Evolutionary conservation across 2,329 filamentous ascomycete genomes (phyloP).

Genomic region (Gyromitra esculenta): DNA sequence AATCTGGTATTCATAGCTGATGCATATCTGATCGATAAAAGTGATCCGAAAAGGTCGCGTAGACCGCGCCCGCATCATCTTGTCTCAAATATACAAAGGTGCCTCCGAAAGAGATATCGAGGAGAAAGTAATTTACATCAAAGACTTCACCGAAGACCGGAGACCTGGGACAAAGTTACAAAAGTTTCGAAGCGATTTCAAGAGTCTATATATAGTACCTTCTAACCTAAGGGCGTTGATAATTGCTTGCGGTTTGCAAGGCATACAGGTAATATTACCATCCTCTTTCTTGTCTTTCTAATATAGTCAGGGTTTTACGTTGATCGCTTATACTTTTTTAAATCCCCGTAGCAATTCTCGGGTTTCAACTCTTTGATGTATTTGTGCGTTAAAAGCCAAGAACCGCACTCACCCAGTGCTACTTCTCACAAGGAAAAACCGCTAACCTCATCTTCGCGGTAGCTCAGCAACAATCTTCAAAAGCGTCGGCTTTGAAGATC

Average conservation of each 20-base stretch:
- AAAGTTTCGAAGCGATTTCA: constrained; percentile 41
- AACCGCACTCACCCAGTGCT: too few species aligned
- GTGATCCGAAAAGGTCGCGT: constrained; percentile 43
- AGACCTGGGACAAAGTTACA: constrained; percentile 39
- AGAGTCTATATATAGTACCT: constrained; percentile 47
- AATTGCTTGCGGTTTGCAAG: constrained; percentile 88
- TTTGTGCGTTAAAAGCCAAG: constrained; percentile 60
- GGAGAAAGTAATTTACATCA: constrained; percentile 43
- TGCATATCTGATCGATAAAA: neutral
- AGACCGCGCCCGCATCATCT: constrained; percentile 32
- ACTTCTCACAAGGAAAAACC: neutral
- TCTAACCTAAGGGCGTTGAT: constrained; percentile 66
- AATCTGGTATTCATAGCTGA: neutral
- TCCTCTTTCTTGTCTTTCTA: neutral
- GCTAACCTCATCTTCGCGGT: neutral
- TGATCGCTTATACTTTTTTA: neutral
- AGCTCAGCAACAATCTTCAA: constrained; percentile 83
- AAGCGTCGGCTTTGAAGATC: constrained; percentile 78
- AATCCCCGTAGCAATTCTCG: constrained; percentile 71
- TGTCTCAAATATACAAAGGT: constrained; percentile 44
- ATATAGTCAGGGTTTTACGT: neutral
- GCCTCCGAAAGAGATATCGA: constrained; percentile 36
- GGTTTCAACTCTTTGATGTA: constrained; percentile 95
- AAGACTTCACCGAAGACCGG: constrained; percentile 45
- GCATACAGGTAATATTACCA: constrained; percentile 68